Percentiles rank a stretch among this genome's conserved stretches.
phyloP scores from a whole-genome alignment of 2,329 filamentous ascomycete species.

The Aquanectria penicillioides region DNA sequence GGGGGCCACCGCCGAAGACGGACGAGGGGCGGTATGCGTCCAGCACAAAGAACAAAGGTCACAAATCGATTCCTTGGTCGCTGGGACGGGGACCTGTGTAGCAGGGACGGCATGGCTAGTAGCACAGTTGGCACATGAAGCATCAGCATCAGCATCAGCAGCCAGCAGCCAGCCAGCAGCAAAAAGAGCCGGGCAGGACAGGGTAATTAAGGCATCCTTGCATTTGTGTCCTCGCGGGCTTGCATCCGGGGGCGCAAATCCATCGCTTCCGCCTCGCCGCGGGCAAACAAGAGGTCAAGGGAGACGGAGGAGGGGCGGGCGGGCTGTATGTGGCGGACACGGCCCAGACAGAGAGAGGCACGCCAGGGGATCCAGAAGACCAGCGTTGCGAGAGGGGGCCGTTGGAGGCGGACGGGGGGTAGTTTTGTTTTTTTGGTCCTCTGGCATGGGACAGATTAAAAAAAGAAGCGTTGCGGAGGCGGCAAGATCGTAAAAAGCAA shows the following conservation, averaged over 20 bases:
- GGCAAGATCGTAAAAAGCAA: slow-evolving; percentile 40
- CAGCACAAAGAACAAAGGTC: no score
- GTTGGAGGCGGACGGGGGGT: neutral
- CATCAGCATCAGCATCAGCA: no score
- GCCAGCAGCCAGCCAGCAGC: no score
- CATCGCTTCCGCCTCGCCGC: slow-evolving; percentile 32
- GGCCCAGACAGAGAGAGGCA: neutral
- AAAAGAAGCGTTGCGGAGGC: slow-evolving; percentile 26
- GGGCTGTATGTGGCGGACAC: slow-evolving; percentile 3
- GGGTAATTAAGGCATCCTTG: slow-evolving; percentile 1
- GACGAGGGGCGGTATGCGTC: no score
- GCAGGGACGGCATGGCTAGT: no score
- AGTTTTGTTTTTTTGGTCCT: slow-evolving; percentile 14
- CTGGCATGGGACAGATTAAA: slow-evolving; percentile 15
- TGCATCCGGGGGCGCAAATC: slow-evolving; percentile 19
- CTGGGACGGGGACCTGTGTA: no score
- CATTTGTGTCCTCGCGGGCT: slow-evolving; percentile 14
- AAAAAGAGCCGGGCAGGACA: no score
- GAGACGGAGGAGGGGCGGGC: slow-evolving; percentile 12
- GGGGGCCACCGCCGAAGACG: no score
- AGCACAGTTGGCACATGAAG: no score
- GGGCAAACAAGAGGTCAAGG: slow-evolving; percentile 19
- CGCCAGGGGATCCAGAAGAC: no score
- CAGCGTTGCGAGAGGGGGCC: no score
- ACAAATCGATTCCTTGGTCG: no score